These are phyloP conservation scores for Geranium incanum DNA, from an alignment of 441 rosid genomes.

Conservation along the genomic window DNA sequence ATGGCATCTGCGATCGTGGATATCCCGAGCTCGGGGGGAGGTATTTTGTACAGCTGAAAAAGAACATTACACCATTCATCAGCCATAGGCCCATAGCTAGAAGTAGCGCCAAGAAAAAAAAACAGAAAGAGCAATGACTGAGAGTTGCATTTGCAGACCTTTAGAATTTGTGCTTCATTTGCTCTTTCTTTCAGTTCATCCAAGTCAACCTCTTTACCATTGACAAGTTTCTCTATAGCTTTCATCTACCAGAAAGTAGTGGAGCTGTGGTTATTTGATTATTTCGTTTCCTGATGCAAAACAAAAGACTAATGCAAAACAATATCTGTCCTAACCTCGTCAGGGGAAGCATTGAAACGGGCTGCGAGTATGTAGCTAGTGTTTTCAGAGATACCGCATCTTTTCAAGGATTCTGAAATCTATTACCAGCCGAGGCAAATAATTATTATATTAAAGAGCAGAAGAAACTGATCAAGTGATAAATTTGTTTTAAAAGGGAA, in stretches of 20 bases:
- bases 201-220: slow-evolving; percentile 60
- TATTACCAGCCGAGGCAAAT: slow-evolving; percentile 18
- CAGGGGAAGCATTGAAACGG: slow-evolving; percentile 56
- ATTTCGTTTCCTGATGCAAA: background rate
- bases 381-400: slow-evolving; percentile 72
- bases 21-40: slow-evolving; percentile 49
- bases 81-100: background rate
- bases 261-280: background rate
- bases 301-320: background rate
- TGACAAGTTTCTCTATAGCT: slow-evolving; percentile 44
- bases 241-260: slow-evolving; percentile 41
- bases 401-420: slow-evolving; percentile 86
- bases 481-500: background rate
- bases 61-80: slow-evolving; percentile 4
- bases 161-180: slow-evolving; percentile 60
- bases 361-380: slow-evolving; percentile 68
- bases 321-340: slow-evolving; percentile 42
- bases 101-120: background rate
- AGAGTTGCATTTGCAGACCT: slow-evolving; percentile 34
- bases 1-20: slow-evolving; percentile 75
- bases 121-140: background rate
- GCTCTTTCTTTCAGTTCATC: slow-evolving; percentile 61
- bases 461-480: slow-evolving; percentile 2
- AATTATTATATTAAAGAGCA: slow-evolving; percentile 10
- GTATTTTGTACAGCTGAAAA: slow-evolving; percentile 78